These are phyloP conservation scores for Choricystis sp. DNA, from an alignment of 139 green algal genomes.

Conservation along the genomic window DNA sequence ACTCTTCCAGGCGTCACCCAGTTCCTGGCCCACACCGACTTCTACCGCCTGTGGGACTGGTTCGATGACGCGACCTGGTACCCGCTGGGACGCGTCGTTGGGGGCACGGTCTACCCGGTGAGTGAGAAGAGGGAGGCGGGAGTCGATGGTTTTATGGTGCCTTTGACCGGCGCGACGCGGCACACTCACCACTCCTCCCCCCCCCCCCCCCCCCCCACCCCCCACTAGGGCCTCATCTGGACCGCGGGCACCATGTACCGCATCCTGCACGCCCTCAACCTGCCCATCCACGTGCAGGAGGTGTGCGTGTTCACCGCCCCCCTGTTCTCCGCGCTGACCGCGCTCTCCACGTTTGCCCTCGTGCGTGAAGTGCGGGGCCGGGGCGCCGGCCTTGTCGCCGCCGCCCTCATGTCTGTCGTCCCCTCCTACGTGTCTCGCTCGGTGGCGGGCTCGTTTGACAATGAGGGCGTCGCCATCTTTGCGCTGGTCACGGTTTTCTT, in stretches of 20 bases:
- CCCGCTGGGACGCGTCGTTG: slow-evolving; percentile 68
- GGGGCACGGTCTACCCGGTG: slow-evolving; percentile 77
- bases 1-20: slow-evolving; percentile 32
- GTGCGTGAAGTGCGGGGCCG: slow-evolving; percentile 52
- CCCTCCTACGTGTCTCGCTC: slow-evolving; percentile 78
- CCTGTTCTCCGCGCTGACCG: slow-evolving; percentile 74
- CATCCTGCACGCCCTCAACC: slow-evolving; percentile 69
- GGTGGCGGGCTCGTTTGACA: slow-evolving; percentile 74
- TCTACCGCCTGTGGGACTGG: slow-evolving; percentile 81
- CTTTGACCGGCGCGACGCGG: too few relatives aligned
- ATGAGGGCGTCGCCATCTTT: slow-evolving; percentile 90
- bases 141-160: too few relatives aligned
- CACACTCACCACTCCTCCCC: not conserved
- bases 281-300: slow-evolving; percentile 86
- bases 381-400: slow-evolving; percentile 68
- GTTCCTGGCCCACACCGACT: slow-evolving; percentile 65
- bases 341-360: slow-evolving; percentile 68
- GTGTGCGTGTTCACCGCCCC: slow-evolving; percentile 92
- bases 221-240: slow-evolving; percentile 67
- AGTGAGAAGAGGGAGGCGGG: slow-evolving; percentile 1
- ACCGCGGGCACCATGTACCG: slow-evolving; percentile 76
- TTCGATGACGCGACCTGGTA: slow-evolving; percentile 86
- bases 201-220: not conserved
- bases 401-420: slow-evolving; percentile 71
- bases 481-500: slow-evolving; percentile 75